Conservation (phyloP, 1,139 yeast species). For the Kurtzmaniella quercitrusa region DNA sequence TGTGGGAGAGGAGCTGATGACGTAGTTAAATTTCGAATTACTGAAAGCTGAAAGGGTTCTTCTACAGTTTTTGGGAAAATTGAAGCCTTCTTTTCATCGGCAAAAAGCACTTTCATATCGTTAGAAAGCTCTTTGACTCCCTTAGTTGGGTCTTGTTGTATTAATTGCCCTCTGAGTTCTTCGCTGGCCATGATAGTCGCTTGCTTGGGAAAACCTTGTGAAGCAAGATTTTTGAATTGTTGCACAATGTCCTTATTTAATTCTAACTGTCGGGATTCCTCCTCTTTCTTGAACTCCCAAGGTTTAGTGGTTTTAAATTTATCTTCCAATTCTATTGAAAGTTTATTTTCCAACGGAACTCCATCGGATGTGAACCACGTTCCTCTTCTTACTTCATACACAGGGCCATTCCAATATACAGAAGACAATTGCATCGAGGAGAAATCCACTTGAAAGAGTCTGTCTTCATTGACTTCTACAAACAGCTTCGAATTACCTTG, state of each 20-base stretch:
- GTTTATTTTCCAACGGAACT: slow-evolving; percentile 49
- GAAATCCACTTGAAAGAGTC: slow-evolving; percentile 68
- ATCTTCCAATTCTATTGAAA: slow-evolving; percentile 58
- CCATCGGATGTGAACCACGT: slow-evolving; percentile 72
- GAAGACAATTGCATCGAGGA: slow-evolving; percentile 54
- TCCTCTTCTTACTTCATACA: slow-evolving; percentile 79
- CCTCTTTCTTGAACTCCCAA: slow-evolving; percentile 7
- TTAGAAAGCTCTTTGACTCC: slow-evolving; percentile 23
- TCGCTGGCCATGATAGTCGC: background rate
- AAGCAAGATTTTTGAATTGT: slow-evolving; percentile 17
- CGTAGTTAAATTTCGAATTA: slow-evolving; percentile 35
- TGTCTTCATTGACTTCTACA: slow-evolving; percentile 76
- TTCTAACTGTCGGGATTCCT: slow-evolving; percentile 8
- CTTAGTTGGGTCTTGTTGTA: slow-evolving; percentile 5
- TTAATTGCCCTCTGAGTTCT: slow-evolving; percentile 5
- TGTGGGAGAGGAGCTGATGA: slow-evolving; percentile 27
- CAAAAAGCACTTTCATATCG: slow-evolving; percentile 29
- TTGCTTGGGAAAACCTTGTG: background rate
- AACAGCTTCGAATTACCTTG: background rate
- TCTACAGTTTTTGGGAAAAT: slow-evolving; percentile 34
- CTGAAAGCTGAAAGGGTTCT: slow-evolving; percentile 32
- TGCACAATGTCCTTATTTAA: slow-evolving; percentile 16
- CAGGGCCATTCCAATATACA: slow-evolving; percentile 87
- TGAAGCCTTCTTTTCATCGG: slow-evolving; percentile 31
- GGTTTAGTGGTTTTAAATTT: slow-evolving; percentile 29